Conservation (phyloP, 306 rosid genomes). For the Rubus parviflorus region DNA sequence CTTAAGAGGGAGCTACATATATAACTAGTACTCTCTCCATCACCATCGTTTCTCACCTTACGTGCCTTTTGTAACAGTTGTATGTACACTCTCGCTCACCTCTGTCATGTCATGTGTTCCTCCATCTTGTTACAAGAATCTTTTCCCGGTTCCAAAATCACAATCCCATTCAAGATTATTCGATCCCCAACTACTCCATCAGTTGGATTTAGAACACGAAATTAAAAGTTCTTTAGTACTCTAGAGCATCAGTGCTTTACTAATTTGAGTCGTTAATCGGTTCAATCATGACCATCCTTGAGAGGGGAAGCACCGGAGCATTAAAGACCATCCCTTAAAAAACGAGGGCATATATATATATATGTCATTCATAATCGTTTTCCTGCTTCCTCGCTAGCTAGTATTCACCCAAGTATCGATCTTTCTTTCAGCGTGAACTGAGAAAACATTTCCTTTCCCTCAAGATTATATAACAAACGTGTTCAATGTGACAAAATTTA, state of each 20-base stretch:
- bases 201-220: neutral
- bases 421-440: neutral
- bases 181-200: neutral
- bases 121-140: conserved; percentile 8
- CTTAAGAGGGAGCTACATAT: neutral
- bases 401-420: too few relatives aligned
- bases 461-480: neutral
- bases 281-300: too few relatives aligned
- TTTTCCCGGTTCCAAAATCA: neutral
- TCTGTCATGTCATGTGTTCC: conserved; percentile 10
- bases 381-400: too few relatives aligned
- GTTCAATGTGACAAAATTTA: too few relatives aligned
- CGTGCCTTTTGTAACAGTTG: neutral
- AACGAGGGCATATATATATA: too few relatives aligned
- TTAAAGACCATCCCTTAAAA: too few relatives aligned
- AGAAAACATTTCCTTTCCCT: too few relatives aligned
- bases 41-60: neutral
- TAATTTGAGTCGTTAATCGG: neutral
- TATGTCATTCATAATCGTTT: too few relatives aligned
- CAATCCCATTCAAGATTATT: neutral
- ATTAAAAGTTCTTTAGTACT: neutral
- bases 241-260: neutral
- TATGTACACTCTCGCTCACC: neutral
- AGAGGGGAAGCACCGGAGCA: too few relatives aligned
- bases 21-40: neutral